phyloP scores from a whole-genome alignment of 345 rosid species.

The Conringia planisiliqua region DNA sequence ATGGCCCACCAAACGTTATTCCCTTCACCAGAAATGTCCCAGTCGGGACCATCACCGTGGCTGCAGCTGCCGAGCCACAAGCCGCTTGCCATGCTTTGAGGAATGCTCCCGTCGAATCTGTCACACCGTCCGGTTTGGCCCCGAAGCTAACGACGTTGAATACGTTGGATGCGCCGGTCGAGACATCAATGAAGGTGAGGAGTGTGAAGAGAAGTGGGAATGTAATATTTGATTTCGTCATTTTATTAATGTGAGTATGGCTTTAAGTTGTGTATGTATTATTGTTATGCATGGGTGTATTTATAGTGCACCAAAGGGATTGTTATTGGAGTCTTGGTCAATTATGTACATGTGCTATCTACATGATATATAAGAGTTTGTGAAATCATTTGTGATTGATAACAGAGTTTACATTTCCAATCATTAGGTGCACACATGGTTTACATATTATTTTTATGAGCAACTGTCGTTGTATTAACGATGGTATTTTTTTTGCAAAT shows the following conservation, averaged over 20 bases:
- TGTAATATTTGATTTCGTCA: constrained; percentile 9
- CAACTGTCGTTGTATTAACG: background rate
- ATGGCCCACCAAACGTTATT: constrained; percentile 53
- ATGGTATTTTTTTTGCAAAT: background rate
- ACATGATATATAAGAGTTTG: background rate
- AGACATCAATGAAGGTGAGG: background rate
- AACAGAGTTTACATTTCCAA: constrained; percentile 21
- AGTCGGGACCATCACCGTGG: constrained; percentile 42
- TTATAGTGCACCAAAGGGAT: background rate
- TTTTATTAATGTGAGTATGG: constrained; percentile 1
- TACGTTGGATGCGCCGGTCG: constrained; percentile 18
- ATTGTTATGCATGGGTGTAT: constrained; percentile 2
- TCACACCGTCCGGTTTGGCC: constrained; percentile 51
- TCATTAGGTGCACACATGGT: constrained; percentile 17
- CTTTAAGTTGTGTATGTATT: background rate
- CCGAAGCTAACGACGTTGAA: constrained; percentile 52
- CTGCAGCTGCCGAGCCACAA: constrained; percentile 40
- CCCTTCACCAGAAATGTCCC: constrained; percentile 44
- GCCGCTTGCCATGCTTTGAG: constrained; percentile 55
- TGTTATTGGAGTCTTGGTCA: constrained; percentile 12
- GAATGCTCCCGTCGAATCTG: constrained; percentile 50
- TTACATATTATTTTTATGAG: background rate
- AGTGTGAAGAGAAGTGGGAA: constrained; percentile 16
- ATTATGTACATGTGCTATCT: constrained; percentile 20
- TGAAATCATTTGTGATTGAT: background rate